phyloP scores from a whole-genome alignment of 1,139 yeast genomes.

The Geotrichum fermentans region DNA sequence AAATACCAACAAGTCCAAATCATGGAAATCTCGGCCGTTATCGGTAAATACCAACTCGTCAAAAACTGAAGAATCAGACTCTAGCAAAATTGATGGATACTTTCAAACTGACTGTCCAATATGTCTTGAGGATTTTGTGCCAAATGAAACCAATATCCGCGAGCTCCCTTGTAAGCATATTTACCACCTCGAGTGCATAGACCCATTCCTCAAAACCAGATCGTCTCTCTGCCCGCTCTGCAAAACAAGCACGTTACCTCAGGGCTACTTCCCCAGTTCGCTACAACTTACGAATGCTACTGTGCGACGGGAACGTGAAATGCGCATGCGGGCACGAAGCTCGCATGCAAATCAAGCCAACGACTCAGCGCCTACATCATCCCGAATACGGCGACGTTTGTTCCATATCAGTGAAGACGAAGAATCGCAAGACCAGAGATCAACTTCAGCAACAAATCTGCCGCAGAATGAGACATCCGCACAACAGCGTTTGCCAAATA shows the following conservation, averaged over 20 bases:
- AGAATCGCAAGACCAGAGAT: no score
- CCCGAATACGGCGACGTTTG: no score
- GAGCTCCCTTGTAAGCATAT: conserved; percentile 31
- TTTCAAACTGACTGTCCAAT: conserved; percentile 31
- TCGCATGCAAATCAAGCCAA: neutral
- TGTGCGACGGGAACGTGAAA: conserved; percentile 29
- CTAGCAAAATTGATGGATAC: conserved; percentile 16
- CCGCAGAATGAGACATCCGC: no score
- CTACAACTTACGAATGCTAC: conserved; percentile 29
- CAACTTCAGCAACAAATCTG: no score
- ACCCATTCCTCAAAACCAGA: conserved; percentile 28
- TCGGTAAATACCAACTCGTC: neutral
- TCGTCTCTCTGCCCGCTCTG: conserved; percentile 32
- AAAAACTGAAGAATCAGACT: neutral
- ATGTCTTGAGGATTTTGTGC: conserved; percentile 30
- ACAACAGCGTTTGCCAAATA: no score
- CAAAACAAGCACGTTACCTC: conserved; percentile 28
- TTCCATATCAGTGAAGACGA: no score
- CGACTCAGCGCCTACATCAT: neutral
- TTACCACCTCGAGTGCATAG: conserved; percentile 30
- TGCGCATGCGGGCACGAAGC: conserved; percentile 13
- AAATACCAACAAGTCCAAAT: neutral
- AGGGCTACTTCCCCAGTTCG: conserved; percentile 28
- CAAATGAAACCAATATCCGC: conserved; percentile 25
- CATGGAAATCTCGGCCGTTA: neutral